A percentile compares a stretch with the other conserved stretches of the same genome.
Evolutionary conservation across 805 yeast genomes (phyloP).

Genomic region (Zygoascus tannicola): DNA sequence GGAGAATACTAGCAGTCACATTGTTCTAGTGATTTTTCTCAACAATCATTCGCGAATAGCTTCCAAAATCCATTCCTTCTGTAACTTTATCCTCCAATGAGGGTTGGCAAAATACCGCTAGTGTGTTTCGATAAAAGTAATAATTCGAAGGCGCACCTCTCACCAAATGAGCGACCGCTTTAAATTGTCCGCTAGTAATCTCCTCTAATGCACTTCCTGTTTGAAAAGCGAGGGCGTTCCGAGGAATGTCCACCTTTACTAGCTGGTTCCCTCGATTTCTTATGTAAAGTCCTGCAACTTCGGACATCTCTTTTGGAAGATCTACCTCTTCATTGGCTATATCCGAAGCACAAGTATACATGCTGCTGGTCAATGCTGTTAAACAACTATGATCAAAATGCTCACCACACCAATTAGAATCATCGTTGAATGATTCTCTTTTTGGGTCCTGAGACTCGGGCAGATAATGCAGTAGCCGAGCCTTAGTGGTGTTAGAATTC

Average conservation of each 20-base stretch:
- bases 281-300: slow-evolving; percentile 42
- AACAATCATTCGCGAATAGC: slow-evolving; percentile 37
- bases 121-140: slow-evolving; percentile 41
- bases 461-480: slow-evolving; percentile 47
- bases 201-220: slow-evolving; percentile 50
- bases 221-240: slow-evolving; percentile 50
- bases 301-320: slow-evolving; percentile 19
- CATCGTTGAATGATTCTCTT: slow-evolving; percentile 11
- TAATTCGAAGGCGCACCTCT: slow-evolving; percentile 30
- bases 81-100: slow-evolving; percentile 42
- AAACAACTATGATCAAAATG: slow-evolving; percentile 53
- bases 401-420: slow-evolving; percentile 51
- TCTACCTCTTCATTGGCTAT: slow-evolving; percentile 2
- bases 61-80: slow-evolving; percentile 39
- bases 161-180: slow-evolving; percentile 52
- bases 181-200: slow-evolving; percentile 39
- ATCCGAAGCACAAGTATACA: slow-evolving; percentile 35
- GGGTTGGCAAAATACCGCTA: slow-evolving; percentile 58
- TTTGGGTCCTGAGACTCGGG: slow-evolving; percentile 22
- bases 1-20: too few species aligned
- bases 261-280: slow-evolving; percentile 35
- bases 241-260: slow-evolving; percentile 45
- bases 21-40: slow-evolving; percentile 30
- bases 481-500: slow-evolving; percentile 46
- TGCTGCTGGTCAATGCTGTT: slow-evolving; percentile 50